Base-by-base conservation (phyloP, 1,284 basidiomycete species). In the Uromyces viciae-fabae region DNA sequence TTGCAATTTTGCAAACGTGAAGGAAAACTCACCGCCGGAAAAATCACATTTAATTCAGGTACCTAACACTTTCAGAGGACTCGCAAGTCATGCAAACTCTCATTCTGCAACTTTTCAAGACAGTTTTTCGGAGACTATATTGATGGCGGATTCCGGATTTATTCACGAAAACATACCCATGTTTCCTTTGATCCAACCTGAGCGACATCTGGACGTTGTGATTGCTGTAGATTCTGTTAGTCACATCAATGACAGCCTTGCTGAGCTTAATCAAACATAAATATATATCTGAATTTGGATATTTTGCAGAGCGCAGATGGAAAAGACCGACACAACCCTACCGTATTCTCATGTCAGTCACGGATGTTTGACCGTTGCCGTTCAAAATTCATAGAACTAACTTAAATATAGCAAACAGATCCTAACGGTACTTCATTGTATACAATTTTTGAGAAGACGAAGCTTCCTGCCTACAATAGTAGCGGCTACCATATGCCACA, bases 91-190 rank as follows among this genome's bases (percentile, higher is more conserved):
- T 3, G 52, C 31, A 0, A 43, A 49, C 15, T 38, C 40, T 9
- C 22, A 22, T 17, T 17, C 19, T 42, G 15, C 2, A 19, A n/a
- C 17, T 22, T 81, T 54, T 40, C 78, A 69, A 38, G 78, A 81
- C 58, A 52, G 17, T 19, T 54, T 74, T 36, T 33, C 42, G 43
- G 78, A 81, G 42, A 52, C 54, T 7, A 62, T 81, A 28, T 33
- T 81, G 31, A 81, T 81, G 78, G 71, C 69, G 17, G 78, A 81
- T 42, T 52, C 49, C n/a, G 78, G 78, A 22, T 66, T 81, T 28
- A 60, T 71, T 25, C 38, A 56, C 22, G 78, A 81, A 38, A 81
- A 49, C n/a, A 54, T 81, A 9, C 78, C 78, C 46, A 25, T 81
- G 31, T 74, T 81, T 66, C 69, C 78, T 25, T 66, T 81, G 71